Percentiles rank a stretch among this genome's conserved stretches.
Conservation (phyloP, 495 filamentous ascomycete genomes). For the Neurospora africana region DNA sequence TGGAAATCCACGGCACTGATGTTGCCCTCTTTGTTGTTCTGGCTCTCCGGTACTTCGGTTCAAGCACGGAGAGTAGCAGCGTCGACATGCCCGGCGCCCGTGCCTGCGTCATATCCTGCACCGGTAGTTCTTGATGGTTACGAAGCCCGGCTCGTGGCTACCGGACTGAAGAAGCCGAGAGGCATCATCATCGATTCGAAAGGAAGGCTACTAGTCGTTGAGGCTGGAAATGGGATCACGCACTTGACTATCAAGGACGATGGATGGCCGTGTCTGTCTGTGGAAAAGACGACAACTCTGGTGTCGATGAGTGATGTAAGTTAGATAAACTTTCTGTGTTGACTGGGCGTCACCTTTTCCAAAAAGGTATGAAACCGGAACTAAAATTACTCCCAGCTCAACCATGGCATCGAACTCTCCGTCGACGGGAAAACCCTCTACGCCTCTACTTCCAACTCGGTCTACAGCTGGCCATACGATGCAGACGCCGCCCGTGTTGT, state of each 20-base stretch:
- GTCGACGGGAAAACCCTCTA: conserved; percentile 52
- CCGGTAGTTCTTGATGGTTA: conserved; percentile 50
- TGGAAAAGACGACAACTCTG: conserved; percentile 15
- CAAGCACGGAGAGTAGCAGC: not conserved
- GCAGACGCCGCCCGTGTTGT: conserved; percentile 32
- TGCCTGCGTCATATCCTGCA: conserved; percentile 15
- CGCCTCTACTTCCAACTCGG: conserved; percentile 46
- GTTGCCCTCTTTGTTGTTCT: not conserved
- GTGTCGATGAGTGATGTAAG: conserved; percentile 28
- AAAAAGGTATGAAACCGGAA: not conserved
- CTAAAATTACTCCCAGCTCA: conserved; percentile 22
- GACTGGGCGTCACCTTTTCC: conserved; percentile 1
- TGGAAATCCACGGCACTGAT: not conserved
- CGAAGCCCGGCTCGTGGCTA: conserved; percentile 43
- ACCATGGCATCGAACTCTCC: conserved; percentile 57
- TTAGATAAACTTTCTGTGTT: conserved; percentile 12
- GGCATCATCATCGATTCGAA: conserved; percentile 48
- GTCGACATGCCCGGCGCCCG: conserved; percentile 16
- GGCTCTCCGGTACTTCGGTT: not conserved
- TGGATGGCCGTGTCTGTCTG: conserved; percentile 34
- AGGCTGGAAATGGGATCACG: conserved; percentile 43
- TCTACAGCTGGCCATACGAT: conserved; percentile 54
- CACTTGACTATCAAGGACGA: conserved; percentile 40
- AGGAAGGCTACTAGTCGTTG: conserved; percentile 52
- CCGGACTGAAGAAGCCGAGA: conserved; percentile 42